phyloP scores from a whole-genome alignment of 208 protist species.

The Jaenimonas drosophilae region DNA sequence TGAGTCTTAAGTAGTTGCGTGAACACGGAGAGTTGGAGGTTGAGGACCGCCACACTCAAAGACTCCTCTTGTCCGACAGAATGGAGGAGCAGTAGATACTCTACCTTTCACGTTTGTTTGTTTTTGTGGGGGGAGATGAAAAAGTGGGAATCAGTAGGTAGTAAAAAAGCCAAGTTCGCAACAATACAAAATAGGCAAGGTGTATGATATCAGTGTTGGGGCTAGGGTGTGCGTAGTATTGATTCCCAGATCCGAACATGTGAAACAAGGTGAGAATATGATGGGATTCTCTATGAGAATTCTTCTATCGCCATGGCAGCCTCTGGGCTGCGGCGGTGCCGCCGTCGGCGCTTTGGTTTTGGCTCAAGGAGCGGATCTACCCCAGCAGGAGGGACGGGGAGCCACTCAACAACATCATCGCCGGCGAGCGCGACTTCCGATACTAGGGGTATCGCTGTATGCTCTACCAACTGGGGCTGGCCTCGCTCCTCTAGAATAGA shows the following conservation, averaged over 20 bases:
- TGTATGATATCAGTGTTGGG: no score
- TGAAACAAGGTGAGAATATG: no score
- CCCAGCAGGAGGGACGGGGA: neutral
- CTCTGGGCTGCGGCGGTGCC: neutral
- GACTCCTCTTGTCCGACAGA: no score
- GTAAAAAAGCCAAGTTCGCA: neutral
- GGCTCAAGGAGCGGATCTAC: neutral
- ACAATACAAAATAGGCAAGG: neutral
- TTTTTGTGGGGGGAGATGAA: no score
- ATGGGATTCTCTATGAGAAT: neutral
- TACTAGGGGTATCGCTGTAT: slow-evolving; percentile 37
- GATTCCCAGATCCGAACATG: no score
- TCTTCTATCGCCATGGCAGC: neutral
- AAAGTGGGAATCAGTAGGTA: no score
- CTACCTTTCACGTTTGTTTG: no score
- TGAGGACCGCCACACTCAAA: no score
- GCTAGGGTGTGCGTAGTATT: no score
- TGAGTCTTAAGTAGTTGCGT: slow-evolving; percentile 6
- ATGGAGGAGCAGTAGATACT: no score
- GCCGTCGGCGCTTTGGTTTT: neutral
- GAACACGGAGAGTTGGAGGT: no score
- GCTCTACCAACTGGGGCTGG: slow-evolving; percentile 45
- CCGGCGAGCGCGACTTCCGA: slow-evolving; percentile 6
- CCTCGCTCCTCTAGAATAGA: slow-evolving; percentile 69
- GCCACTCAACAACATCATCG: neutral